These are phyloP conservation scores for Candolleomyces eurysporus DNA, from an alignment of 768 basidiomycete species.

Conservation along the genomic window DNA sequence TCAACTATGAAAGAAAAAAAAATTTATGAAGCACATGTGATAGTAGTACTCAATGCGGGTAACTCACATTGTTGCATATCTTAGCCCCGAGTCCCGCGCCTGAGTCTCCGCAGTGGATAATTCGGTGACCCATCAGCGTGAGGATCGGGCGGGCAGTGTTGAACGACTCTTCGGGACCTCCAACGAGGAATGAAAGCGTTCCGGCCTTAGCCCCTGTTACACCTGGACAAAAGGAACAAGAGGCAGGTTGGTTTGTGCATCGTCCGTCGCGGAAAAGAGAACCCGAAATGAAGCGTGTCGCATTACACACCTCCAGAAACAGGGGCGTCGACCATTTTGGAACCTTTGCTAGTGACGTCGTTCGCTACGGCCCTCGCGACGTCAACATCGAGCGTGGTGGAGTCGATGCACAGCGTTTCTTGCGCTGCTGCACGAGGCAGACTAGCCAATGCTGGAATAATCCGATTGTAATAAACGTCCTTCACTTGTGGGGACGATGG, in stretches of 20 bases:
- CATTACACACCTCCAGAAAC: slow-evolving; percentile 79
- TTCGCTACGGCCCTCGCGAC: slow-evolving; percentile 66
- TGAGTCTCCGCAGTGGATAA: slow-evolving; percentile 81
- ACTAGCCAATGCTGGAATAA: slow-evolving; percentile 59
- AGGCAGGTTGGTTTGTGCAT: neutral
- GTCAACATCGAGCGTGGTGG: slow-evolving; percentile 84
- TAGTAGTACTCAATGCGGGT: neutral
- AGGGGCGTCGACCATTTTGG: slow-evolving; percentile 87
- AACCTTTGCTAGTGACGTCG: slow-evolving; percentile 52
- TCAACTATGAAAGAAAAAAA: slow-evolving; percentile 38
- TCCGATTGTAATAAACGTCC: slow-evolving; percentile 67
- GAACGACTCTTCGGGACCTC: slow-evolving; percentile 65
- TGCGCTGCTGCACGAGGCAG: slow-evolving; percentile 37
- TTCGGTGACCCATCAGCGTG: slow-evolving; percentile 72
- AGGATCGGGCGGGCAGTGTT: slow-evolving; percentile 57
- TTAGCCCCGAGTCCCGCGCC: slow-evolving; percentile 85
- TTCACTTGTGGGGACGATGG: slow-evolving; percentile 89
- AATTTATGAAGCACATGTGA: slow-evolving; percentile 7
- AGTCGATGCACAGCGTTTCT: slow-evolving; percentile 76
- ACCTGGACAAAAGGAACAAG: slow-evolving; percentile 39
- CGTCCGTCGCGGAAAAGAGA: too few relatives aligned
- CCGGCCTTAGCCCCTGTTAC: slow-evolving; percentile 86
- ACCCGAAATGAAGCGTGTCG: neutral
- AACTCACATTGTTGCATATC: slow-evolving; percentile 81
- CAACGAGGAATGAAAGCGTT: slow-evolving; percentile 89